Evolutionary conservation across 805 yeast species (phyloP).

Genomic region (Kuraishia hungarica): DNA sequence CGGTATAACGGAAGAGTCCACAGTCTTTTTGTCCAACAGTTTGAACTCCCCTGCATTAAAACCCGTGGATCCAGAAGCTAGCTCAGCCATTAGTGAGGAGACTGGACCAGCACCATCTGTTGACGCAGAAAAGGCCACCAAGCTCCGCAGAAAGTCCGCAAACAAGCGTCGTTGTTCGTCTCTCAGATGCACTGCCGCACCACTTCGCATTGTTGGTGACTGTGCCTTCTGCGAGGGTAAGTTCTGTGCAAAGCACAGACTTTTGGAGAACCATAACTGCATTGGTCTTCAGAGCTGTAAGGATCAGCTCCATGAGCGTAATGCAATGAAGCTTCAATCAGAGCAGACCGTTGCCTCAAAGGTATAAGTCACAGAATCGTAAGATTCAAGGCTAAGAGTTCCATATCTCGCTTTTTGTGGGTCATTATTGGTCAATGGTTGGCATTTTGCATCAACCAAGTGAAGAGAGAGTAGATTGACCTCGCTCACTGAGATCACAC

Average conservation of each 20-base stretch:
- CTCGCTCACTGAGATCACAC: too few species aligned
- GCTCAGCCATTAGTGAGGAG: background rate
- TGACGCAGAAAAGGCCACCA: conserved; percentile 3
- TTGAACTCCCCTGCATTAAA: conserved; percentile 1
- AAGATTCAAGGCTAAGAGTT: too few species aligned
- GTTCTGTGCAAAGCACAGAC: conserved; percentile 80
- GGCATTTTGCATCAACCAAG: background rate
- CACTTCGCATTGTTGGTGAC: conserved; percentile 67
- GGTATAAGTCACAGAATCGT: too few species aligned
- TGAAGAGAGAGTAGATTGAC: background rate
- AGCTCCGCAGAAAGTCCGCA: conserved; percentile 22
- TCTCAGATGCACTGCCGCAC: conserved; percentile 45
- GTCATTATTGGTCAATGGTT: too few species aligned
- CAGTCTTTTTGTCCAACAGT: conserved; percentile 19
- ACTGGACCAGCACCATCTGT: background rate
- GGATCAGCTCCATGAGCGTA: conserved; percentile 73
- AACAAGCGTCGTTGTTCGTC: conserved; percentile 24
- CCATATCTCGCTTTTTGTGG: too few species aligned
- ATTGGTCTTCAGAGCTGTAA: conserved; percentile 72
- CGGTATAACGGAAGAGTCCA: conserved; percentile 19
- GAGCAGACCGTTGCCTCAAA: conserved; percentile 79
- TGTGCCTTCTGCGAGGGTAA: conserved; percentile 80
- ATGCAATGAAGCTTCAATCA: conserved; percentile 72
- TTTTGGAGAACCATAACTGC: conserved; percentile 79
- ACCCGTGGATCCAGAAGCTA: background rate